phyloP scores from a whole-genome alignment of 2,329 filamentous ascomycete species.

The Aspergillus texensis region DNA sequence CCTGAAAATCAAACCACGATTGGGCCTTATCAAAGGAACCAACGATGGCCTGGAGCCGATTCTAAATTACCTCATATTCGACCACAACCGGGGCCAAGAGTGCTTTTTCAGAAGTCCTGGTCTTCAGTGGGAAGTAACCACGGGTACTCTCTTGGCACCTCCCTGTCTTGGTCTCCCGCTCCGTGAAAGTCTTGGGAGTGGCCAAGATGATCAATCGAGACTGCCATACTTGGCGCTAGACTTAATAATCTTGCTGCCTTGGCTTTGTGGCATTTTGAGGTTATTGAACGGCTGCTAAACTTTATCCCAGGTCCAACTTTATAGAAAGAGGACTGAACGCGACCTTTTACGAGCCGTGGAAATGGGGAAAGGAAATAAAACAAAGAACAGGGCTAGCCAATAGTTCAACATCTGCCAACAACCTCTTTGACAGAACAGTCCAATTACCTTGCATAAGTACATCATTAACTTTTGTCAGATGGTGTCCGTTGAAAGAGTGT shows the following conservation, averaged over 20 bases:
- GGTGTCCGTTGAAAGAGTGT: neutral
- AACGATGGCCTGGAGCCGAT: neutral
- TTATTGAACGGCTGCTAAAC: neutral
- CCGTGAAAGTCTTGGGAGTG: constrained; percentile 10
- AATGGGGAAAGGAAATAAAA: neutral
- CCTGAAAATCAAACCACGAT: neutral
- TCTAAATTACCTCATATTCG: neutral
- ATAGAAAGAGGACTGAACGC: neutral
- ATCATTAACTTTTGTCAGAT: neutral
- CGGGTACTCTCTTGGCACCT: constrained; percentile 10
- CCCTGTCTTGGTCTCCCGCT: constrained; percentile 9
- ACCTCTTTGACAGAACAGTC: neutral
- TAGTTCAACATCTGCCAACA: neutral
- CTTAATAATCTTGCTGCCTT: constrained; percentile 11
- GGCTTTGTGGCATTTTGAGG: neutral
- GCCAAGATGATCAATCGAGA: constrained; percentile 7
- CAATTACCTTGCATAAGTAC: neutral
- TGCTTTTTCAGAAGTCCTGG: neutral
- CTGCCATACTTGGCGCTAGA: constrained; percentile 3
- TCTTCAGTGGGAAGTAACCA: neutral
- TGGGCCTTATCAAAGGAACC: too few species aligned
- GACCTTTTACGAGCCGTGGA: neutral
- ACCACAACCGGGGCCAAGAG: neutral
- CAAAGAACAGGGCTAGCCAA: neutral
- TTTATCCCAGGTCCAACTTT: neutral